phyloP scores from a whole-genome alignment of 805 yeast genomes.

The Alloascoidea hylecoeti region DNA sequence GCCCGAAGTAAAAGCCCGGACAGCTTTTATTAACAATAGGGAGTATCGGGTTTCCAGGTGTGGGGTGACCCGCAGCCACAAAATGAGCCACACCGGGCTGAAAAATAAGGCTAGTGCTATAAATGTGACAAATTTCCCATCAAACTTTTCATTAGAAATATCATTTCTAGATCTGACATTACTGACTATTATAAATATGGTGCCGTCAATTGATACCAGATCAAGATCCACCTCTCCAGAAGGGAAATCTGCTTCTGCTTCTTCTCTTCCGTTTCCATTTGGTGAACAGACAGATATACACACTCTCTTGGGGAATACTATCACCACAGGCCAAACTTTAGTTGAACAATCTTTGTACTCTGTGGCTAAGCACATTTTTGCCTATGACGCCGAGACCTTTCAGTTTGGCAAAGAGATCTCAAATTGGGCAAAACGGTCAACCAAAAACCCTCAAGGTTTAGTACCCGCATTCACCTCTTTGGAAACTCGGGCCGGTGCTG shows the following conservation, averaged over 20 bases:
- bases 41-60: too few species aligned
- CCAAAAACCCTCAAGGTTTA: constrained; percentile 35
- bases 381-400: constrained; percentile 54
- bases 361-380: constrained; percentile 40
- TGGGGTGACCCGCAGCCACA: too few species aligned
- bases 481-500: constrained; percentile 78
- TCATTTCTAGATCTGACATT: too few species aligned
- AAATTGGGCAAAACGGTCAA: constrained; percentile 42
- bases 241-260: constrained; percentile 11
- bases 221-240: constrained; percentile 1
- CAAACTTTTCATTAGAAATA: too few species aligned
- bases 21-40: too few species aligned
- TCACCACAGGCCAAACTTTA: constrained; percentile 40
- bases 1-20: too few species aligned
- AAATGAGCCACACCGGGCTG: too few species aligned
- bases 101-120: too few species aligned
- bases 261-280: constrained; percentile 36
- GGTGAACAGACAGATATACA: constrained; percentile 47
- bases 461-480: constrained; percentile 42
- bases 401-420: constrained; percentile 44
- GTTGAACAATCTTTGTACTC: constrained; percentile 40
- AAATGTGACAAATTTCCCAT: too few species aligned
- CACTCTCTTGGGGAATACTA: constrained; percentile 29
- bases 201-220: constrained; percentile 4
- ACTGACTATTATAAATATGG: too few species aligned